Base-by-base conservation (phyloP, 2,329 filamentous ascomycete species). In the Parastagonospora avenae region DNA sequence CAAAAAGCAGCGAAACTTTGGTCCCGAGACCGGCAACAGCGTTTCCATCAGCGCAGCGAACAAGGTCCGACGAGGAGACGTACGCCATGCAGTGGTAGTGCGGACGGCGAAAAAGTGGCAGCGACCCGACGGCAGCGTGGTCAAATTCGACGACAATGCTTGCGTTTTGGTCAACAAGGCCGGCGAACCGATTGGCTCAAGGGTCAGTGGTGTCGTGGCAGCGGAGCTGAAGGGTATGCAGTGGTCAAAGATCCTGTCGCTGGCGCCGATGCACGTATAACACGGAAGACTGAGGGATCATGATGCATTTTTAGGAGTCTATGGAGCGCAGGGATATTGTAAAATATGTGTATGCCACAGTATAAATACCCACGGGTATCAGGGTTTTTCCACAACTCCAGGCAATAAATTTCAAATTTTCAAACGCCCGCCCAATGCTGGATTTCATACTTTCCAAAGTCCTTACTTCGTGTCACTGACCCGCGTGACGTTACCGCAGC, bases 81-180 rank as follows among this genome's bases (percentile, higher is more conserved):
- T 99, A 64, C 86, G 93, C 59, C 94, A 99, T 76, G 94, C 94
- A 15, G 91, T 99, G 38, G 87, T 99, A 24, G 95, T 99, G 52
- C 89, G 94, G 58, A 96, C 93, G 32, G 85, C 81, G 67, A 96
- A 97, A 79, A 89, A 92, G 77, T 85, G 89, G 54, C 90, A 94
- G 75, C 84, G 94, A 57, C 85, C 85, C 29, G 94, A 99, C 78
- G 94, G 94, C 45, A 92, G 88, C 70, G 86, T 94, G 40, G 88
- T 99, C 61, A 87, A 87, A 63, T 99, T 99, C 74, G 94, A 96
- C 76, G 94, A 99, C 77, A 99, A 99, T 76, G 94, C 94, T 41
- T 99, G 94, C 73, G 94, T 99, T 39, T 80, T 99, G 63, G 89
- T 99, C 75, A 97, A 95, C 79, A 99, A 97, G 83, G 84, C 91